Conservation (phyloP, 192 early-diverging fungal species). For the Phlyctochytrium planicorne region DNA sequence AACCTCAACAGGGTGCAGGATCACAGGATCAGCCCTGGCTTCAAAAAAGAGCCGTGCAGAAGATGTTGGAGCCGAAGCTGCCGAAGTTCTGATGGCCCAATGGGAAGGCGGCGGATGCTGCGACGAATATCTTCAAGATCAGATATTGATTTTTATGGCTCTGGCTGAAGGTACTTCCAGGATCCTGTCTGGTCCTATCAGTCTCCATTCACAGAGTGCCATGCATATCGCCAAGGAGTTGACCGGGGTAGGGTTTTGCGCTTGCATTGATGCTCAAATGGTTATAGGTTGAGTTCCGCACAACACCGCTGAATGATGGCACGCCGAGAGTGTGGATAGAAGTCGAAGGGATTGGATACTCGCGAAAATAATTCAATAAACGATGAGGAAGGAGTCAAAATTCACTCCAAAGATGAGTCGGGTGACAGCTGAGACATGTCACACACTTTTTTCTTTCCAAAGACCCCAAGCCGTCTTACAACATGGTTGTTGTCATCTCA, state of each 20-base stretch:
- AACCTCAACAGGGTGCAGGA: slow-evolving; percentile 38
- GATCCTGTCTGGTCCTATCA: slow-evolving; percentile 35
- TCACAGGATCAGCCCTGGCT: slow-evolving; percentile 25
- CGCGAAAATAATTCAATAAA: neutral
- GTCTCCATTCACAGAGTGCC: slow-evolving; percentile 33
- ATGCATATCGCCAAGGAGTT: slow-evolving; percentile 32
- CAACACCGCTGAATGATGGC: neutral
- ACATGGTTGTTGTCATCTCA: slow-evolving; percentile 39
- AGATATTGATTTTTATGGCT: slow-evolving; percentile 45
- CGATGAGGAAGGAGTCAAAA: neutral
- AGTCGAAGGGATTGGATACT: neutral
- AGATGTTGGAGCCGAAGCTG: slow-evolving; percentile 20
- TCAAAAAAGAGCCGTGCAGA: slow-evolving; percentile 3
- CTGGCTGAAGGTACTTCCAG: slow-evolving; percentile 36
- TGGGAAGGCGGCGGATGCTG: slow-evolving; percentile 36
- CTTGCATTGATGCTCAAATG: neutral
- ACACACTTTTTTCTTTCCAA: no score
- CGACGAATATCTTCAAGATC: slow-evolving; percentile 46
- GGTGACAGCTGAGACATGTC: no score
- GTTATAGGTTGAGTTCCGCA: neutral
- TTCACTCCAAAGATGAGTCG: no score
- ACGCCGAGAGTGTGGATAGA: neutral
- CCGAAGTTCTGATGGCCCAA: slow-evolving; percentile 25
- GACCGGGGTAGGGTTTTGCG: slow-evolving; percentile 27
- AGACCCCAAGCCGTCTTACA: slow-evolving; percentile 13